Conservation (phyloP, 768 basidiomycete genomes). For the Nevesoporus exiguus region DNA sequence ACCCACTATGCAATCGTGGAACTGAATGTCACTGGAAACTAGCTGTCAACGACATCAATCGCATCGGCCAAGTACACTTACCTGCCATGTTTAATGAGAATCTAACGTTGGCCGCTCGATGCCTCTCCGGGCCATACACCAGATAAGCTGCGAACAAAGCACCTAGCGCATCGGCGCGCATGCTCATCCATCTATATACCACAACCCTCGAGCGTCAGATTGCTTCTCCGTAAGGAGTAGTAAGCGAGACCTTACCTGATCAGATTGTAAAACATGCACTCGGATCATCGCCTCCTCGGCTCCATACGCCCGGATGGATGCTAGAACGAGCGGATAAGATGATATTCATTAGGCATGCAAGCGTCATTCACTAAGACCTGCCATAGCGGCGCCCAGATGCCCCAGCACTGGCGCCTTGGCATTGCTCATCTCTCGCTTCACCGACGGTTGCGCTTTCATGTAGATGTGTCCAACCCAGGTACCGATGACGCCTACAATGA, state of each 20-base stretch:
- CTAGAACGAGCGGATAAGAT: background rate
- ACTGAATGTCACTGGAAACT: conserved; percentile 47
- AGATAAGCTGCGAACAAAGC: background rate
- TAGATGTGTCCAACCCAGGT: background rate
- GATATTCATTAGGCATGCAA: background rate
- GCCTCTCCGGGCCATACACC: conserved; percentile 2
- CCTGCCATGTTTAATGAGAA: conserved; percentile 42
- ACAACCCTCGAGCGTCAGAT: no score
- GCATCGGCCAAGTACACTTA: conserved; percentile 6
- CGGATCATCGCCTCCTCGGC: background rate
- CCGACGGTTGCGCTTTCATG: background rate
- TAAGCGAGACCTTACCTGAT: no score
- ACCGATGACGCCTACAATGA: background rate
- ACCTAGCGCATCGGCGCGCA: background rate
- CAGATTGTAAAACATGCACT: background rate
- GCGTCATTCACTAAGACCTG: background rate
- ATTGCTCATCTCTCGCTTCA: background rate
- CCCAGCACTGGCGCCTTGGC: background rate
- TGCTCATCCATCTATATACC: background rate
- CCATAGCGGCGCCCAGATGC: background rate
- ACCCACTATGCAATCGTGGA: conserved; percentile 50
- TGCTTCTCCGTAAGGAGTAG: no score
- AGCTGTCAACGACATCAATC: no score
- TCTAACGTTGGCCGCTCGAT: conserved; percentile 29
- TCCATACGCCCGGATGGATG: background rate